These are phyloP conservation scores for Alternaria gaisen DNA, from an alignment of 2,329 filamentous ascomycete species.

Conservation along the genomic window DNA sequence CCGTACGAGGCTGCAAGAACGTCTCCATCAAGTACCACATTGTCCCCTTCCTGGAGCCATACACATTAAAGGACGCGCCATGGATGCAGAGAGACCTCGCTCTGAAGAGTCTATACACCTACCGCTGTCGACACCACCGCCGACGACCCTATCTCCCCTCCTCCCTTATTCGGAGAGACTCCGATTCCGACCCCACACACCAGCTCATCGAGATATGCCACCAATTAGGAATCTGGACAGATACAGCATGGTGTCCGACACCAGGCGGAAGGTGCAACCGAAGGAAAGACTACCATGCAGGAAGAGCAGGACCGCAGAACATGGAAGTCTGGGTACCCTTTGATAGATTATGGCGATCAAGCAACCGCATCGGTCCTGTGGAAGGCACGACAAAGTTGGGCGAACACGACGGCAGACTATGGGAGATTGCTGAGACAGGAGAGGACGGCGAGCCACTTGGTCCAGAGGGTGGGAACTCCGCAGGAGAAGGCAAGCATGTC, in stretches of 20 bases:
- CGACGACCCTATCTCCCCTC: conserved; percentile 66
- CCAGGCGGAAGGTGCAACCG: conserved; percentile 65
- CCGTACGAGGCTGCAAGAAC: conserved; percentile 70
- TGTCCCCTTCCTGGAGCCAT: conserved; percentile 62
- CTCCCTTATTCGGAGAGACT: conserved; percentile 64
- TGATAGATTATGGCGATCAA: conserved; percentile 66
- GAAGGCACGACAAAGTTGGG: conserved; percentile 42
- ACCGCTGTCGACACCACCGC: conserved; percentile 69
- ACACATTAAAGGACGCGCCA: conserved; percentile 53
- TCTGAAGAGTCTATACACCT: conserved; percentile 68
- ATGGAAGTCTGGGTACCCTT: conserved; percentile 70
- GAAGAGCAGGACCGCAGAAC: conserved; percentile 63
- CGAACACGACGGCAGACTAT: conserved; percentile 60
- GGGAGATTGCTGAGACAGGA: conserved; percentile 65
- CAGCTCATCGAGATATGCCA: conserved; percentile 68
- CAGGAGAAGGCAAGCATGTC: conserved; percentile 63
- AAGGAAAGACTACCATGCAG: conserved; percentile 65
- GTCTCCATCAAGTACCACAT: conserved; percentile 72
- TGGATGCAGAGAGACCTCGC: conserved; percentile 59
- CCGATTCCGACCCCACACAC: conserved; percentile 68
- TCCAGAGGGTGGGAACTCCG: conserved; percentile 54
- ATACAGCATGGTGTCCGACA: conserved; percentile 69
- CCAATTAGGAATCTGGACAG: conserved; percentile 67
- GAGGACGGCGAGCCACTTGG: conserved; percentile 65
- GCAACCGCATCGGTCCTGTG: conserved; percentile 64